Percentiles rank a stretch among this genome's conserved stretches.
Conservation (phyloP, 257 asterid species). For the Nicotiana noctiflora region DNA sequence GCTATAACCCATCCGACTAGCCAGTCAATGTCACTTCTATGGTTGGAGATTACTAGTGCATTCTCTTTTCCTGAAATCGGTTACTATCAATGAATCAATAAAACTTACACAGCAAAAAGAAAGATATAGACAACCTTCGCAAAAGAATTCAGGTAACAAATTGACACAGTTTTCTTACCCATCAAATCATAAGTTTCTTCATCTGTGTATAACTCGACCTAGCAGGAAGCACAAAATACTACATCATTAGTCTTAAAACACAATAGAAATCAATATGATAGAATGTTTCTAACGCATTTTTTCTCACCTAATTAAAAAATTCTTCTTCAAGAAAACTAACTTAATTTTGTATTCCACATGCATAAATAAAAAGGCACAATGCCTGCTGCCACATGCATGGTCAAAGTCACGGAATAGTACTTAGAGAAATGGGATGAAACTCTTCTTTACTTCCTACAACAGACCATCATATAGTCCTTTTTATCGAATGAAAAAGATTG, state of each 20-base stretch:
- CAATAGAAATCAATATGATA: conserved; percentile 3
- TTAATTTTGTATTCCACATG: neutral
- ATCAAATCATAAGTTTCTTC: conserved; percentile 46
- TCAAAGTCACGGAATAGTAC: too few species aligned
- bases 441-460: neutral
- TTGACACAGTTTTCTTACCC: conserved; percentile 36
- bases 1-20: conserved; percentile 83
- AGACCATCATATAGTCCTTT: neutral
- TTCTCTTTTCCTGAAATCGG: conserved; percentile 61
- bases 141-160: neutral
- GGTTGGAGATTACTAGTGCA: conserved; percentile 71
- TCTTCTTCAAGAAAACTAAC: neutral
- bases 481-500: neutral
- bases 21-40: conserved; percentile 81
- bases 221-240: conserved; percentile 20
- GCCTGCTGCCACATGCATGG: neutral
- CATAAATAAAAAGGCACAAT: neutral
- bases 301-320: neutral
- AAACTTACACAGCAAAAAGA: neutral
- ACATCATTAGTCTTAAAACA: conserved; percentile 9
- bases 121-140: neutral
- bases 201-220: conserved; percentile 64
- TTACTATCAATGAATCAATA: neutral
- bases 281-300: neutral
- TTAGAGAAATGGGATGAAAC: neutral